Percentiles rank a stretch among this genome's conserved stretches.
Conservation (phyloP, 805 yeast genomes). For the Sugiyamaella smithiae region DNA sequence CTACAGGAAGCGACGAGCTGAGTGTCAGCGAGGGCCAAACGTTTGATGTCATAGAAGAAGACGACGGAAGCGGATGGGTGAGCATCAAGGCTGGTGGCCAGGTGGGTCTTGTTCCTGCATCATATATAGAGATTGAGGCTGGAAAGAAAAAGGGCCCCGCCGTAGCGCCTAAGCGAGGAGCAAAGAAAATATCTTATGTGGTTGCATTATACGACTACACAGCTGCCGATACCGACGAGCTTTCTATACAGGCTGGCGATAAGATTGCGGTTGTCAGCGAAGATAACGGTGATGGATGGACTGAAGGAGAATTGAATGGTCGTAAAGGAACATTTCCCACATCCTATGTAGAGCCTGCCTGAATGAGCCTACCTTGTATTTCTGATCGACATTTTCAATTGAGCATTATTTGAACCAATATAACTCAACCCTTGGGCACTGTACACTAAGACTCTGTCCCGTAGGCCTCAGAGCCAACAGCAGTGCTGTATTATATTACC, state of each 20-base stretch:
- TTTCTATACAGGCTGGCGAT: constrained; percentile 71
- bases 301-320: constrained; percentile 79
- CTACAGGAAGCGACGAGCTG: constrained; percentile 75
- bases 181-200: constrained; percentile 53
- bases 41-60: constrained; percentile 57
- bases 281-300: constrained; percentile 89
- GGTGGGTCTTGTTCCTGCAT: constrained; percentile 81
- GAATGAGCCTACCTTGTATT: too few relatives aligned
- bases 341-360: constrained; percentile 45
- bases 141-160: constrained; percentile 62
- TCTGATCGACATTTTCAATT: too few relatives aligned
- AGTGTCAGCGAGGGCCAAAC: constrained; percentile 58
- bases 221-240: constrained; percentile 79
- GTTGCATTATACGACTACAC: constrained; percentile 72
- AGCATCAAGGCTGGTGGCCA: constrained; percentile 51
- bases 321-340: constrained; percentile 73
- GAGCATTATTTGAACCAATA: too few relatives aligned
- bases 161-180: constrained; percentile 76
- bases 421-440: too few relatives aligned
- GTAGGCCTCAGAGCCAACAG: too few relatives aligned
- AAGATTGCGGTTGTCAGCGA: constrained; percentile 58
- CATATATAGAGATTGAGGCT: constrained; percentile 53
- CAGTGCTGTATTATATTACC: too few relatives aligned
- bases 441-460: too few relatives aligned
- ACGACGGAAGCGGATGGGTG: constrained; percentile 96